These are phyloP conservation scores for Sclerospora graminicola DNA, from an alignment of 352 stramenopile species.

Conservation along the genomic window DNA sequence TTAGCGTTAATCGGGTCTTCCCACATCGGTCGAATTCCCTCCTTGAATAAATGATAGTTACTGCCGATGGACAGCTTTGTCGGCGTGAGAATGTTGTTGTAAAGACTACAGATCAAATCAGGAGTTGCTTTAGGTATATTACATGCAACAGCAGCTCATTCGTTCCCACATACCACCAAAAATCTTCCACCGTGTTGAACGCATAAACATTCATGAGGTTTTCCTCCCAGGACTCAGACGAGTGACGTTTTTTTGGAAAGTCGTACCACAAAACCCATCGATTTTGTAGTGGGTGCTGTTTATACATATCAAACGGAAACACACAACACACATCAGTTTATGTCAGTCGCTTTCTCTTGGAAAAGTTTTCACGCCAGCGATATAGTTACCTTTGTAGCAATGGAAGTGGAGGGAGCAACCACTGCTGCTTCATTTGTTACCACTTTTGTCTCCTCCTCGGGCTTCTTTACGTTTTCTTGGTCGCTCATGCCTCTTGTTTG, in stretches of 20 bases:
- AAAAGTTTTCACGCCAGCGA: neutral
- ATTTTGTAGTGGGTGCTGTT: constrained; percentile 78
- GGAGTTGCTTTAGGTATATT: neutral
- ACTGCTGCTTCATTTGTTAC: constrained; percentile 19
- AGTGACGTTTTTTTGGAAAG: constrained; percentile 85
- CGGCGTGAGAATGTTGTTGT: constrained; percentile 92
- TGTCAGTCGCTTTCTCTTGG: too few relatives aligned
- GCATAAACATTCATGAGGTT: constrained; percentile 90
- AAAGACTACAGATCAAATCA: constrained; percentile 36
- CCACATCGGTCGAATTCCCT: constrained; percentile 95
- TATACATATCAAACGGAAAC: constrained; percentile 1
- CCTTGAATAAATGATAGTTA: constrained; percentile 98
- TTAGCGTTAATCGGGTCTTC: constrained; percentile 92
- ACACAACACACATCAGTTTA: too few relatives aligned
- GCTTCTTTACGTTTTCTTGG: constrained; percentile 26
- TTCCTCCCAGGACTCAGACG: constrained; percentile 81
- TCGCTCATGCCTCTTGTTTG: constrained; percentile 27
- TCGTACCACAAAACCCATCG: constrained; percentile 86
- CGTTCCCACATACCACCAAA: constrained; percentile 83
- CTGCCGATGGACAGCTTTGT: constrained; percentile 85
- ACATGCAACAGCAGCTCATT: neutral
- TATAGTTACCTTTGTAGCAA: constrained; percentile 47
- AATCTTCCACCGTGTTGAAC: constrained; percentile 94
- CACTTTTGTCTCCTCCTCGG: constrained; percentile 23
- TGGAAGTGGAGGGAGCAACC: constrained; percentile 28